These are phyloP conservation scores for Annulohypoxylon nitens DNA, from an alignment of 495 filamentous ascomycete genomes.

Conservation along the genomic window DNA sequence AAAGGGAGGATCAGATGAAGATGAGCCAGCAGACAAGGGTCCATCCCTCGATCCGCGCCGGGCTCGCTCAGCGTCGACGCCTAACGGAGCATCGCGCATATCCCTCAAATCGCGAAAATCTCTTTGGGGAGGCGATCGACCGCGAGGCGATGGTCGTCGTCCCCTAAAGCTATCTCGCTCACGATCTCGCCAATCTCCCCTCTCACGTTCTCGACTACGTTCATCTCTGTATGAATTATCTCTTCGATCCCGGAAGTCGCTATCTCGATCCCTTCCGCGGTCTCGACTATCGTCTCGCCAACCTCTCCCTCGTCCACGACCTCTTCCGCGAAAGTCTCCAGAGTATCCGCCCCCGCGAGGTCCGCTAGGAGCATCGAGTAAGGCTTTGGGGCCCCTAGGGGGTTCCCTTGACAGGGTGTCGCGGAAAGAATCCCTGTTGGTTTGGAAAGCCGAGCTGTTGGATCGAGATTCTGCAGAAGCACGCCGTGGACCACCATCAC, in stretches of 20 bases:
- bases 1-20: constrained; percentile 73
- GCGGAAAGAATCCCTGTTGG: constrained; percentile 64
- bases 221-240: constrained; percentile 64
- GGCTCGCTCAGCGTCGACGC: constrained; percentile 64
- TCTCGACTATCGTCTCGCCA: constrained; percentile 73
- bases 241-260: constrained; percentile 65
- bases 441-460: constrained; percentile 61
- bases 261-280: constrained; percentile 69
- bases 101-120: constrained; percentile 55
- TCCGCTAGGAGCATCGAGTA: constrained; percentile 74
- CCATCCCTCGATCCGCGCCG: constrained; percentile 68
- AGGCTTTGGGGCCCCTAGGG: constrained; percentile 77
- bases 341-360: constrained; percentile 63
- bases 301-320: constrained; percentile 61
- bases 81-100: constrained; percentile 58
- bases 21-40: constrained; percentile 76
- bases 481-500: constrained; percentile 62
- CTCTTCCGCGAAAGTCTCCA: constrained; percentile 61
- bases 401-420: constrained; percentile 63
- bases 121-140: constrained; percentile 58
- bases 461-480: constrained; percentile 63
- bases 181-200: constrained; percentile 56
- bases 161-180: constrained; percentile 61
- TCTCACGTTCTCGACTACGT: constrained; percentile 61
- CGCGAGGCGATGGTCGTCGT: constrained; percentile 61